Conservation (phyloP, 768 basidiomycete genomes). For the Leucocoprinus birnbaumii region DNA sequence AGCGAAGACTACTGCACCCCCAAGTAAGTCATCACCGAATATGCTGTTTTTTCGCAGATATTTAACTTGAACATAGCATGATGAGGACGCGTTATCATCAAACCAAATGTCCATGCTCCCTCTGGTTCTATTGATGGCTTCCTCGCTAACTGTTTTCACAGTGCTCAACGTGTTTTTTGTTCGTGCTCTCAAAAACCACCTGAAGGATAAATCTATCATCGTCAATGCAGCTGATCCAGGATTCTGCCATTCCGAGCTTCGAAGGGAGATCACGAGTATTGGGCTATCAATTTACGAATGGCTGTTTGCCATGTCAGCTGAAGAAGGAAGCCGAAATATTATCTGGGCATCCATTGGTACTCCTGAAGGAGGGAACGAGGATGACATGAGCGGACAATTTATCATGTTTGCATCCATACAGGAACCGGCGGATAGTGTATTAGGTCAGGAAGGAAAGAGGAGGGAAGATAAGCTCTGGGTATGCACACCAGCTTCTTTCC, state of each 20-base stretch:
- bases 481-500: too few species aligned
- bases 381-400: neutral
- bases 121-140: neutral
- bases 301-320: constrained; percentile 32
- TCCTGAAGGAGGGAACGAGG: constrained; percentile 10
- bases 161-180: constrained; percentile 41
- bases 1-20: constrained; percentile 24
- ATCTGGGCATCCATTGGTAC: constrained; percentile 29
- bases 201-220: constrained; percentile 26
- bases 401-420: constrained; percentile 28
- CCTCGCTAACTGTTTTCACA: constrained; percentile 15
- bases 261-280: constrained; percentile 5
- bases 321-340: constrained; percentile 33
- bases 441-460: constrained; percentile 23
- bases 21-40: neutral
- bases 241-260: constrained; percentile 36
- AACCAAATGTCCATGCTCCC: constrained; percentile 27
- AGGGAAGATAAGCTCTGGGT: constrained; percentile 28
- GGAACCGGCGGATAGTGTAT: constrained; percentile 26
- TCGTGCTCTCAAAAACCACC: constrained; percentile 31
- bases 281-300: neutral
- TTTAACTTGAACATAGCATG: neutral
- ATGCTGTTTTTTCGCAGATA: too few species aligned
- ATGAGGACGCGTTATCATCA: constrained; percentile 22
- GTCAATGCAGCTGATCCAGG: constrained; percentile 39